These are phyloP conservation scores for Spatholobus suberectus DNA, from an alignment of 306 rosid species.

Conservation along the genomic window DNA sequence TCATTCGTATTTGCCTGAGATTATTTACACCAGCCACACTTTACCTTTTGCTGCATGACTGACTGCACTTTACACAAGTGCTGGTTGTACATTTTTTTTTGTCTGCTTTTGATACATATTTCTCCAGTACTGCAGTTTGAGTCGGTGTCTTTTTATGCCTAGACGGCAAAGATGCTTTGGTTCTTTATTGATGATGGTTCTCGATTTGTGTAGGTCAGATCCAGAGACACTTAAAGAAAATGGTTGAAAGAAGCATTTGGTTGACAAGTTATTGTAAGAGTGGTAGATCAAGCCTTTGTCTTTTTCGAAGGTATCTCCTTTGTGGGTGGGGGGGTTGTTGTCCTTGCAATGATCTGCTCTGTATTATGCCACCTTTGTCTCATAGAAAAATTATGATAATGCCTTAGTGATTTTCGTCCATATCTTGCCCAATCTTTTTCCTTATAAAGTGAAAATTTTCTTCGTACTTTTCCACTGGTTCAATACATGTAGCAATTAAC, in stretches of 20 bases:
- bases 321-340: conserved; percentile 43
- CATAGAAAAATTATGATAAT: conserved; percentile 67
- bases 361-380: conserved; percentile 75
- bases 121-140: conserved; percentile 30
- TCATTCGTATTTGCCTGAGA: not conserved
- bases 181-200: conserved; percentile 37
- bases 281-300: conserved; percentile 67
- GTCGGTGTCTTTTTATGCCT: not conserved
- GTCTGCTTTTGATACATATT: not conserved
- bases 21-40: not conserved
- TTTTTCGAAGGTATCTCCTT: conserved; percentile 62
- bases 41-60: conserved; percentile 4
- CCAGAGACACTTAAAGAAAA: conserved; percentile 51
- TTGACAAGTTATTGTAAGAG: conserved; percentile 70
- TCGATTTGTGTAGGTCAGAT: conserved; percentile 53
- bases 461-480: conserved; percentile 19
- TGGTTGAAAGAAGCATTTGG: conserved; percentile 60
- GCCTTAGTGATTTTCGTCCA: conserved; percentile 47
- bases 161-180: not conserved
- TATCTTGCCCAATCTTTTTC: conserved; percentile 34
- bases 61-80: conserved; percentile 1
- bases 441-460: conserved; percentile 4
- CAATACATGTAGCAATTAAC: conserved; percentile 27
- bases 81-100: not conserved
- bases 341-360: conserved; percentile 72